These are phyloP conservation scores for Bondarzewia mesenterica DNA, from an alignment of 1,284 basidiomycete species.

Conservation along the genomic window DNA sequence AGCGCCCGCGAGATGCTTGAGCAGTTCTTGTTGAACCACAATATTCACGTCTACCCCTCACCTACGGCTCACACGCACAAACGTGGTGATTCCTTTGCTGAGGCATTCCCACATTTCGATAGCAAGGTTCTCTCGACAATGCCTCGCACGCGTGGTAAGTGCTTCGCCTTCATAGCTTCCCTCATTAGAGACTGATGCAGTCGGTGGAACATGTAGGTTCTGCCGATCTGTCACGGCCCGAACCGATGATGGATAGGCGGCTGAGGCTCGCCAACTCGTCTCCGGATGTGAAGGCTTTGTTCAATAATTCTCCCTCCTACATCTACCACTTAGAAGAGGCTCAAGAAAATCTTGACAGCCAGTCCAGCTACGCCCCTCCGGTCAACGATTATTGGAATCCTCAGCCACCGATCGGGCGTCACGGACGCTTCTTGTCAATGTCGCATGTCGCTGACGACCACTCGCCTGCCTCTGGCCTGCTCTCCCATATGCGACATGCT, in stretches of 20 bases:
- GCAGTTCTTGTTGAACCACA: slow-evolving; percentile 82
- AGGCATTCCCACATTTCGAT: slow-evolving; percentile 95
- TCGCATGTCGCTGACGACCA: slow-evolving; percentile 15
- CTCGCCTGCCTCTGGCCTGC: slow-evolving; percentile 53
- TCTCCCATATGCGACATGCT: slow-evolving; percentile 46
- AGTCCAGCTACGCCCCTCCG: slow-evolving; percentile 43
- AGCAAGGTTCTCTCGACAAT: slow-evolving; percentile 81
- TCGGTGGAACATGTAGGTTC: slow-evolving; percentile 42
- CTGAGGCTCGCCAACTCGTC: slow-evolving; percentile 82
- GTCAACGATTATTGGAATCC: slow-evolving; percentile 64
- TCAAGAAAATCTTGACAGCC: slow-evolving; percentile 43
- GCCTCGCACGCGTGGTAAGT: slow-evolving; percentile 59
- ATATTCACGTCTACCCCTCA: slow-evolving; percentile 73
- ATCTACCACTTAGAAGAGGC: slow-evolving; percentile 70
- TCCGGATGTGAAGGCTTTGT: slow-evolving; percentile 92
- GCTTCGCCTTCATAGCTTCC: not conserved
- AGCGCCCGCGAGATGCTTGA: slow-evolving; percentile 90
- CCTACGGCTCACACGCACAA: slow-evolving; percentile 67
- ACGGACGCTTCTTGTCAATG: slow-evolving; percentile 10
- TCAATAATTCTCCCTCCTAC: slow-evolving; percentile 72
- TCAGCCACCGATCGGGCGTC: slow-evolving; percentile 66
- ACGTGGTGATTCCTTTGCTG: slow-evolving; percentile 87
- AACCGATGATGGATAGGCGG: slow-evolving; percentile 67
- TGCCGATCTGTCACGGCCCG: slow-evolving; percentile 64
- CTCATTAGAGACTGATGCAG: slow-evolving; percentile 6